phyloP scores from a whole-genome alignment of 768 basidiomycete genomes.

The Amanita muscaria region DNA sequence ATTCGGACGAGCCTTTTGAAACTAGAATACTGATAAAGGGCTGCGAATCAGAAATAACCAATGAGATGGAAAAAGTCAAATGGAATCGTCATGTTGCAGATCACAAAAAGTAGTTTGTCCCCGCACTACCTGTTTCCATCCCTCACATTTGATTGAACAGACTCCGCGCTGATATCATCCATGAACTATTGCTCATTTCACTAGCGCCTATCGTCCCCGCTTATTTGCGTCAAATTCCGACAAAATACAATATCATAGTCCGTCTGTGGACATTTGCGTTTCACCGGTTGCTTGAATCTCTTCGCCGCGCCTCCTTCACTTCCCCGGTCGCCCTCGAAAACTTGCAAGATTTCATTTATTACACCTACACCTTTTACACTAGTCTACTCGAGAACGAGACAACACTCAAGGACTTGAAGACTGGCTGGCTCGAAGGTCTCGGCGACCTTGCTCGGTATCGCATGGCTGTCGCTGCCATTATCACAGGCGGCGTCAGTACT shows the following conservation, averaged over 20 bases:
- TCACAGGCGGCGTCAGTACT: constrained; percentile 39
- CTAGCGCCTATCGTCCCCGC: constrained; percentile 83
- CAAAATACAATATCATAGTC: constrained; percentile 92
- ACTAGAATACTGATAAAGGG: constrained; percentile 35
- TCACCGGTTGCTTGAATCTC: constrained; percentile 81
- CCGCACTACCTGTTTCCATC: too few species aligned
- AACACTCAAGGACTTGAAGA: constrained; percentile 58
- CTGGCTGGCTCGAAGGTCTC: constrained; percentile 91
- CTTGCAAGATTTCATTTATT: constrained; percentile 90
- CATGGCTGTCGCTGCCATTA: constrained; percentile 91
- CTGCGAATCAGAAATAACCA: constrained; percentile 34
- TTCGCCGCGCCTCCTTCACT: constrained; percentile 75
- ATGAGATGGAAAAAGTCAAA: constrained; percentile 65
- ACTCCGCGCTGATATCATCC: constrained; percentile 84
- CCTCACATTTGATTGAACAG: constrained; percentile 40
- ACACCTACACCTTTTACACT: constrained; percentile 91
- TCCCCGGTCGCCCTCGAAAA: constrained; percentile 74
- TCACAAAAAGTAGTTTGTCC: constrained; percentile 69
- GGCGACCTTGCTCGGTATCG: constrained; percentile 93
- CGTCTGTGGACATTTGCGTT: constrained; percentile 91
- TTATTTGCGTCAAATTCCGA: constrained; percentile 81
- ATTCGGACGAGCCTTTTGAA: constrained; percentile 37
- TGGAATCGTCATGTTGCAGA: constrained; percentile 64
- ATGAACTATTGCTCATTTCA: constrained; percentile 79
- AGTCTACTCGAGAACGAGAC: constrained; percentile 78